Percentiles rank a stretch among this genome's conserved stretches.
phyloP scores from a whole-genome alignment of 2,329 filamentous ascomycete species.

The Nemania serpens region DNA sequence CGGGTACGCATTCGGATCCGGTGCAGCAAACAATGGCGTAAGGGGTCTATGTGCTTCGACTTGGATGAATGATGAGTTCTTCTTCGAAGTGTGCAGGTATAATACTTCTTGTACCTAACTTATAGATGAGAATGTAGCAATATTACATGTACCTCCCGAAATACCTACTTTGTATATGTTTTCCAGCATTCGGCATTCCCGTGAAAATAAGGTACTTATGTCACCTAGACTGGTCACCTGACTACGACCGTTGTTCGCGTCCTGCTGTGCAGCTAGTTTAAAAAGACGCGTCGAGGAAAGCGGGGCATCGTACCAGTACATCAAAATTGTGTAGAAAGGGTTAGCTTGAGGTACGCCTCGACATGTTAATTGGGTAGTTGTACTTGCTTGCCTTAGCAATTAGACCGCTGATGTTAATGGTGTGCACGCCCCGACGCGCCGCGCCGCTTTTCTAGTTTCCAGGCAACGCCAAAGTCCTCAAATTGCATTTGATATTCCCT shows the following conservation, averaged over 20 bases:
- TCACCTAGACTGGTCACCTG: conserved; percentile 21
- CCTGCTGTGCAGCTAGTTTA: neutral
- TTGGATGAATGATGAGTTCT: too few species aligned
- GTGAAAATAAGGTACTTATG: too few species aligned
- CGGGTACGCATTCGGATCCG: neutral
- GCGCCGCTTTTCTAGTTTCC: neutral
- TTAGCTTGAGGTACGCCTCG: neutral
- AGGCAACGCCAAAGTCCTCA: conserved; percentile 1
- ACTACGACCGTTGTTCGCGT: conserved; percentile 27
- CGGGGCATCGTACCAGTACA: conserved; percentile 2
- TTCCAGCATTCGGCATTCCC: too few species aligned
- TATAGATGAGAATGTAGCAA: too few species aligned
- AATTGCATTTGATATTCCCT: neutral
- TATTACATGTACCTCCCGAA: too few species aligned
- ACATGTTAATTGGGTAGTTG: neutral
- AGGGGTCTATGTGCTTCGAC: too few species aligned
- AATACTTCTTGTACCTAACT: too few species aligned
- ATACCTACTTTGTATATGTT: too few species aligned
- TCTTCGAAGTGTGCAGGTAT: too few species aligned
- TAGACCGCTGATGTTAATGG: conserved; percentile 14
- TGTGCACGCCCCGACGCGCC: conserved; percentile 1
- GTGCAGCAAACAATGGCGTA: neutral
- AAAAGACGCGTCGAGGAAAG: conserved; percentile 20
- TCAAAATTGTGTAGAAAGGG: too few species aligned
- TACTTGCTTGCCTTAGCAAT: neutral